Evolutionary conservation across 2,329 filamentous ascomycete species (phyloP).

Genomic region (Penicillium sp.): DNA sequence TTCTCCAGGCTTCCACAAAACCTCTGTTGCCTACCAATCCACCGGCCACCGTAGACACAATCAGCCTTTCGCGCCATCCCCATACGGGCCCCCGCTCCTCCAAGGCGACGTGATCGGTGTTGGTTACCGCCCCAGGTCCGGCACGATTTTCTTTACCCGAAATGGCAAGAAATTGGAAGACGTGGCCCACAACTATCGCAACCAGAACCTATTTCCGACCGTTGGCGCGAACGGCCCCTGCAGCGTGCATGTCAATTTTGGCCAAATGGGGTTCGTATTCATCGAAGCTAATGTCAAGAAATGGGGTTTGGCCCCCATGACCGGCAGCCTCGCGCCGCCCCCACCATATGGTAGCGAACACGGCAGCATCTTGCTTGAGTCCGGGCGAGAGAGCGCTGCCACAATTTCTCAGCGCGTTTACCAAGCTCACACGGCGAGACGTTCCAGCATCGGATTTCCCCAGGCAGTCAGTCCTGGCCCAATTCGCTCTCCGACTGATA

Average conservation of each 20-base stretch:
- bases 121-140: conserved; percentile 90
- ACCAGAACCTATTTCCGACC: conserved; percentile 96
- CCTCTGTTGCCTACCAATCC: conserved; percentile 88
- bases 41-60: conserved; percentile 85
- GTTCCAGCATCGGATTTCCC: conserved; percentile 72
- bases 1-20: conserved; percentile 80
- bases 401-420: conserved; percentile 42
- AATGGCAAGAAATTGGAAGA: conserved; percentile 98
- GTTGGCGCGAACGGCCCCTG: conserved; percentile 95
- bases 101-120: conserved; percentile 96
- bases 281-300: conserved; percentile 99
- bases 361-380: conserved; percentile 90
- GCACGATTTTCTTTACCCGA: conserved; percentile 95
- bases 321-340: conserved; percentile 88
- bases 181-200: conserved; percentile 86
- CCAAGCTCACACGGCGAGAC: conserved; percentile 70
- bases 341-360: conserved; percentile 97
- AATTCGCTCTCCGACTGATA: conserved; percentile 88
- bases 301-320: conserved; percentile 96
- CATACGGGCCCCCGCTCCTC: conserved; percentile 80
- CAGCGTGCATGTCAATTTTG: conserved; percentile 93
- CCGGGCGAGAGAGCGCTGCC: conserved; percentile 63
- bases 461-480: conserved; percentile 85
- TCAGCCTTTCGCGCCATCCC: conserved; percentile 79
- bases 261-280: conserved; percentile 96